These are phyloP conservation scores for Arthrobotrys pseudoclavata DNA, from an alignment of 2,329 filamentous ascomycete species.

Conservation along the genomic window DNA sequence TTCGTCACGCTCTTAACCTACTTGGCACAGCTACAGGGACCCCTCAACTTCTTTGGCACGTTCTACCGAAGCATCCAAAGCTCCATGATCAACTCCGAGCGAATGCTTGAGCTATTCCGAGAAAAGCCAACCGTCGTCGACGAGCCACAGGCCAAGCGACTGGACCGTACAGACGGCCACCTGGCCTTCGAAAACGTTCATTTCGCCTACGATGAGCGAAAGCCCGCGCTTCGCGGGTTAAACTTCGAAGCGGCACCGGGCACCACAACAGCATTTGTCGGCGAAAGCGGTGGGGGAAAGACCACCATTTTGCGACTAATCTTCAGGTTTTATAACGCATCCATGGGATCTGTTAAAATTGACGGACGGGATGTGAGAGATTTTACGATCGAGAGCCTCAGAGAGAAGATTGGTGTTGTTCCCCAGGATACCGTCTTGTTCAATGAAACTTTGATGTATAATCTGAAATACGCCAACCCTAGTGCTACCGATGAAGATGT, in stretches of 20 bases:
- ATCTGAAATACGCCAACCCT: conserved; percentile 89
- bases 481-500: conserved; percentile 84
- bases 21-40: conserved; percentile 81
- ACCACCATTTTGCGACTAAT: conserved; percentile 95
- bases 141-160: conserved; percentile 73
- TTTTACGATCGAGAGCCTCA: conserved; percentile 92
- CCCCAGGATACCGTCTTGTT: conserved; percentile 96
- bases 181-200: conserved; percentile 89
- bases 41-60: conserved; percentile 89
- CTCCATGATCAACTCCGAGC: conserved; percentile 96
- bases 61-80: conserved; percentile 97
- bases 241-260: conserved; percentile 88
- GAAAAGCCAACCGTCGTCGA: conserved; percentile 93
- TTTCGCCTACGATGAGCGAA: conserved; percentile 89
- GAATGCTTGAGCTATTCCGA: conserved; percentile 95
- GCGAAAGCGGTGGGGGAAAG: conserved; percentile 96
- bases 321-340: conserved; percentile 94
- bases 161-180: conserved; percentile 80
- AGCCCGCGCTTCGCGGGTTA: conserved; percentile 84
- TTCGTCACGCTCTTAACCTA: conserved; percentile 83
- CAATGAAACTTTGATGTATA: conserved; percentile 96
- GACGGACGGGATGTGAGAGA: conserved; percentile 87
- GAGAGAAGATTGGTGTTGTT: conserved; percentile 91
- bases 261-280: conserved; percentile 94
- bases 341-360: conserved; percentile 82